Conservation (phyloP, 2,329 filamentous ascomycete genomes). For the Magnaporthiopsis rhizophila region DNA sequence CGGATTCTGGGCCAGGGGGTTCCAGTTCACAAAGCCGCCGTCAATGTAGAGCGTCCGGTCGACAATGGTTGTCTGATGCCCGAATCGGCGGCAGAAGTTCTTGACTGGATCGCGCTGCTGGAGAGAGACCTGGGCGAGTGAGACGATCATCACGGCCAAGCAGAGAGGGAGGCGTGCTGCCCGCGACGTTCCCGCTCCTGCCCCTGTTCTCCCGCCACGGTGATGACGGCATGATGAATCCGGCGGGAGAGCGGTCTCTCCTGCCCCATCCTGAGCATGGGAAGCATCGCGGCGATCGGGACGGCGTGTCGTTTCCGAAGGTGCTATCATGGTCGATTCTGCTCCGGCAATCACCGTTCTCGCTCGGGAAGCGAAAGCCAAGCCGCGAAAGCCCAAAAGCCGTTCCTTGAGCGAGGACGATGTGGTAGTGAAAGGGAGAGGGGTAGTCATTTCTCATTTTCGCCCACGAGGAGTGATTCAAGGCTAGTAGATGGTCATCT, state of each 20-base stretch:
- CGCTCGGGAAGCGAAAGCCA: background rate
- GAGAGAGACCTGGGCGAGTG: conserved; percentile 6
- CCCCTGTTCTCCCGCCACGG: background rate
- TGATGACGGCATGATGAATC: background rate
- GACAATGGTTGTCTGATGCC: conserved; percentile 53
- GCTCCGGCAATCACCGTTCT: background rate
- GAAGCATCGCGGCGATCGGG: background rate
- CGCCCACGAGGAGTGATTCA: background rate
- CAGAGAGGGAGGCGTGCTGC: background rate
- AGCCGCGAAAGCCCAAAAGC: background rate
- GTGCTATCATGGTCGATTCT: background rate
- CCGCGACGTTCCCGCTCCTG: background rate
- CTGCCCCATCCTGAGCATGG: background rate
- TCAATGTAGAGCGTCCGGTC: conserved; percentile 55
- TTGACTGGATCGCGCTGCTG: conserved; percentile 41
- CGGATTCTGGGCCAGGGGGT: conserved; percentile 36
- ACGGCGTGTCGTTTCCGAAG: background rate
- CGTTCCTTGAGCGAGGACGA: background rate
- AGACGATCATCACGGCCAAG: conserved; percentile 1
- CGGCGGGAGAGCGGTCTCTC: background rate
- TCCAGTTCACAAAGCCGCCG: conserved; percentile 50
- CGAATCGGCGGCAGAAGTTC: conserved; percentile 46
- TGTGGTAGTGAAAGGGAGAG: background rate
- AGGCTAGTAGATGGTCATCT: background rate
- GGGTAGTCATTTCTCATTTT: background rate